Percentiles rank a stretch among this genome's conserved stretches.
phyloP scores from a whole-genome alignment of 2,329 filamentous ascomycete genomes.

The Ramichloridium luteum region DNA sequence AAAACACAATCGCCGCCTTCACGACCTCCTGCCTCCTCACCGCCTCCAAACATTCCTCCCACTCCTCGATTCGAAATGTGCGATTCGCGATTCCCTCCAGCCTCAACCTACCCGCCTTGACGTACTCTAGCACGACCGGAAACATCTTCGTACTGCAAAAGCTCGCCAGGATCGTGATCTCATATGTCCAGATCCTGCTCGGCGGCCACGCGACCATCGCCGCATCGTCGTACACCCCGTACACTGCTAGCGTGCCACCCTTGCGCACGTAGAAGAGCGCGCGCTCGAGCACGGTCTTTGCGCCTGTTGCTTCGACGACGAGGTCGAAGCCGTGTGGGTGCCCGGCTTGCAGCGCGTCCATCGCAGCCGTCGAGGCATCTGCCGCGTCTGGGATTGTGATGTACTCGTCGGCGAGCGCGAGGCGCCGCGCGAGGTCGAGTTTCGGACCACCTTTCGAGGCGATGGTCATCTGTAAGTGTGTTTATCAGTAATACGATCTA shows the following conservation, averaged over 20 bases:
- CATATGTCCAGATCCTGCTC: conserved; percentile 55
- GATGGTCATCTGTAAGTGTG: conserved; percentile 12
- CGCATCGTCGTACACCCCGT: conserved; percentile 54
- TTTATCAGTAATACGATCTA: background rate
- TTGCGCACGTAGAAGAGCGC: conserved; percentile 60
- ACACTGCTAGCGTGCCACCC: conserved; percentile 59
- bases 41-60: too few species aligned
- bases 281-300: conserved; percentile 55
- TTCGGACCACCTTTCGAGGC: conserved; percentile 42
- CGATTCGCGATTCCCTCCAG: too few species aligned
- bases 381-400: conserved; percentile 33
- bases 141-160: conserved; percentile 53
- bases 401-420: conserved; percentile 38
- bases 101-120: too few species aligned
- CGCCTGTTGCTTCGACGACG: conserved; percentile 59
- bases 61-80: too few species aligned
- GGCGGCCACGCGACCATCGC: conserved; percentile 56
- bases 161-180: conserved; percentile 61
- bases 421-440: conserved; percentile 50
- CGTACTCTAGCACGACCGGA: conserved; percentile 22
- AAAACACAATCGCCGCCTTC: too few species aligned
- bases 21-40: too few species aligned
- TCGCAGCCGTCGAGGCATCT: conserved; percentile 48
- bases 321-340: conserved; percentile 65
- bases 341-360: conserved; percentile 48